Evolutionary conservation across 2,329 filamentous ascomycete genomes (phyloP).

Genomic region (Fusarium veterinarium): DNA sequence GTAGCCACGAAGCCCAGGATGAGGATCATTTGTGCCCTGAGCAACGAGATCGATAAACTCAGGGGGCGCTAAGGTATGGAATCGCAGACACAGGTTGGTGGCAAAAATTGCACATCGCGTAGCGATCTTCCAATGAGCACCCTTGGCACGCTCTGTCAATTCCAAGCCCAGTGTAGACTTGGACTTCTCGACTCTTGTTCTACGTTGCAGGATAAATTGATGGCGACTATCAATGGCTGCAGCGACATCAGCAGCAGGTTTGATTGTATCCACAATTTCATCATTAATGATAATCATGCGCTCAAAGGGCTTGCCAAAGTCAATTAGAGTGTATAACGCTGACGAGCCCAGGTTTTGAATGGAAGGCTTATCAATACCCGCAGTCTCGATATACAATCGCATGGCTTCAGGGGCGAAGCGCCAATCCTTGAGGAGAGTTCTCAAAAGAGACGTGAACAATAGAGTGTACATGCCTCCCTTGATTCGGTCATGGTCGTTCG

Average conservation of each 20-base stretch:
- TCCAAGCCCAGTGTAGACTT: constrained; percentile 86
- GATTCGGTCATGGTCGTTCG: constrained; percentile 88
- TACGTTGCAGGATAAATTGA: constrained; percentile 78
- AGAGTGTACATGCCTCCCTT: constrained; percentile 95
- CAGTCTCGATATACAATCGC: constrained; percentile 88
- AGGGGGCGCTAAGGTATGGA: constrained; percentile 84
- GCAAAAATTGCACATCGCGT: constrained; percentile 90
- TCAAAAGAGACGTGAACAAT: constrained; percentile 87
- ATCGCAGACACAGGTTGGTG: constrained; percentile 89
- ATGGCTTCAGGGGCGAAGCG: constrained; percentile 92
- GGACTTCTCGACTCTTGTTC: constrained; percentile 81
- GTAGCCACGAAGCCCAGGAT: constrained; percentile 84
- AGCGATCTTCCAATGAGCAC: constrained; percentile 96
- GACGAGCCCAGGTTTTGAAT: constrained; percentile 89
- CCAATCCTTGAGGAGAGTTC: constrained; percentile 92
- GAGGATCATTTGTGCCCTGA: constrained; percentile 86
- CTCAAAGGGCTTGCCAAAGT: constrained; percentile 91
- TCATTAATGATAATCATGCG: constrained; percentile 85
- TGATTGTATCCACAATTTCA: constrained; percentile 75
- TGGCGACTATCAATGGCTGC: constrained; percentile 70
- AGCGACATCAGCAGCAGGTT: constrained; percentile 73
- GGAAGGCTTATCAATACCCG: constrained; percentile 90
- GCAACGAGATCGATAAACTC: constrained; percentile 87
- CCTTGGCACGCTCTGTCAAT: constrained; percentile 79
- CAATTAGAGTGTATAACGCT: constrained; percentile 86